Base-by-base conservation (phyloP, 148 eudicot species). In the Diospyros kaki region DNA sequence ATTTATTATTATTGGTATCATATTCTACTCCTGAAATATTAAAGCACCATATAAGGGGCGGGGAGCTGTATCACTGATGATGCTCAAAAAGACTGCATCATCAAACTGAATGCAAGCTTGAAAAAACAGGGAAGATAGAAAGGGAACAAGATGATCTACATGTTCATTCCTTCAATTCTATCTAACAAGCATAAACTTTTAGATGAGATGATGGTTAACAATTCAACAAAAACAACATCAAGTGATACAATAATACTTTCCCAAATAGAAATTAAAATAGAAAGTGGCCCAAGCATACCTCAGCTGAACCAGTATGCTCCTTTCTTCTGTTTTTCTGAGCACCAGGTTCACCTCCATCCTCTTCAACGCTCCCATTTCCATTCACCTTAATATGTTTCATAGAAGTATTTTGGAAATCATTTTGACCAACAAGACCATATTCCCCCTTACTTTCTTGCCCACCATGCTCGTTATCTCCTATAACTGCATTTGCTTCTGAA, bases 271-370 rank as follows among this genome's bases (percentile, higher is more conserved):
- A 69, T 14, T 1, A 65, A 64, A 5, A 2, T 68, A 11, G 71
- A 54, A 61, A 43, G 28, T 3, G 17, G 5, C 58, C 4, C 40
- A 4, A 55, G 67, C 74, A 66, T 81, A 94, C 98, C 98, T 94
- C 95, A 53, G 82, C 82, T 3, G 92, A 90, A 78, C 82, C 85
- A 79, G 80, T 78, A 1, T 41, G 73, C 50, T 84, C 84, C 82
- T 81, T 85, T 69, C 38, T 75, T 10, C 73, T 61, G 54, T 72
- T 74, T 80, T 87, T 80, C 39, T 75, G 68, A 66, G 64, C 53
- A 58, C 75, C 63, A 58, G 84, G 83, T 55, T 82, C 76, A 7
- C 71, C 79, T 75, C 44, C 81, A 83, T 72, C 76, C 13, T 80
- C 72, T 48, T 68, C 69, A n/a, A 81, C n/a, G 59, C 76, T 58